phyloP scores from a whole-genome alignment of 495 filamentous ascomycete species.

The Parmelia sp. region DNA sequence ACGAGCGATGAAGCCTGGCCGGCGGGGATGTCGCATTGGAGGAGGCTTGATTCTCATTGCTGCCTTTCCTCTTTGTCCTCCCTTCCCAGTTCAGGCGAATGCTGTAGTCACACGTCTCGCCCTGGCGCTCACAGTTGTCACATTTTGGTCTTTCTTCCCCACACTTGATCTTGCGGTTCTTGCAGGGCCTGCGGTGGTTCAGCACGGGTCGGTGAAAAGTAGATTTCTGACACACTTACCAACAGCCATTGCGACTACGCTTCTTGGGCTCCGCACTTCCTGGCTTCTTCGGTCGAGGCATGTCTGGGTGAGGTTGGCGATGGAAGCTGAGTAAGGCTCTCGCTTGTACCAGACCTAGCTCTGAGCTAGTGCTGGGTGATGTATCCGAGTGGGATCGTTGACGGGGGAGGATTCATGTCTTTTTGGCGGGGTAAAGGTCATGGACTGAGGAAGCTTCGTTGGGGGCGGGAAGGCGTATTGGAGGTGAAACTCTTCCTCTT shows the following conservation, averaged over 20 bases:
- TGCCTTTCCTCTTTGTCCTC: conserved; percentile 45
- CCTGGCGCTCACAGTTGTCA: conserved; percentile 67
- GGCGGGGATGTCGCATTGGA: conserved; percentile 2
- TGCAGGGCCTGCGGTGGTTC: conserved; percentile 67
- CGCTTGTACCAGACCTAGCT: not conserved
- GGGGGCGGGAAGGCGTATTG: not conserved
- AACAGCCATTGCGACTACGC: conserved; percentile 78
- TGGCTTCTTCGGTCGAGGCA: conserved; percentile 63
- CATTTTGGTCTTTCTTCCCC: conserved; percentile 77
- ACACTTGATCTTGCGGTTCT: conserved; percentile 81
- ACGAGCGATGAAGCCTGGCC: conserved; percentile 1
- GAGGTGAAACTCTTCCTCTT: not conserved
- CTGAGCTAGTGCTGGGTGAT: not conserved
- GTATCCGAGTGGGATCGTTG: not conserved
- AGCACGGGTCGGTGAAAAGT: not conserved
- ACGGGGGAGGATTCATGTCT: not conserved
- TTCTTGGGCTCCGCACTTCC: conserved; percentile 62
- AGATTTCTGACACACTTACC: conserved; percentile 45
- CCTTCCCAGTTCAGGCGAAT: conserved; percentile 75
- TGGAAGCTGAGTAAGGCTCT: not conserved
- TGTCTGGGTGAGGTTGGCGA: conserved; percentile 35
- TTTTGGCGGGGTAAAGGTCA: not conserved
- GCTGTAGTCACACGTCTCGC: conserved; percentile 78
- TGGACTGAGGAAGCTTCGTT: not conserved
- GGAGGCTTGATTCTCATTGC: conserved; percentile 26